A percentile compares a stretch with the other conserved stretches of the same genome.
Evolutionary conservation across 2,329 filamentous ascomycete genomes (phyloP).

Genomic region (Domatiomyces globalis): DNA sequence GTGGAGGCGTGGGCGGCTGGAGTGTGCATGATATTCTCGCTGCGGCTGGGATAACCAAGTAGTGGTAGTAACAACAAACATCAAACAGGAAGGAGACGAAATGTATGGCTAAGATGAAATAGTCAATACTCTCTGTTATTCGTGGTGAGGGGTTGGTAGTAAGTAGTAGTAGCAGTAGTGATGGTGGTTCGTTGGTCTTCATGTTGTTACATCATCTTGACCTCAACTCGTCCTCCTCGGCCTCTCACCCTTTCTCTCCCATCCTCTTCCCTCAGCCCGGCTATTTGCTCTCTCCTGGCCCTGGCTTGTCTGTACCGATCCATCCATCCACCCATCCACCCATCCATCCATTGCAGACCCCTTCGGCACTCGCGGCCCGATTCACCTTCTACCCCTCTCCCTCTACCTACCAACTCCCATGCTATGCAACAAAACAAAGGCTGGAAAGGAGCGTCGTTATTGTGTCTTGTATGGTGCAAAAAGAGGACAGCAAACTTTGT

Average conservation of each 20-base stretch:
- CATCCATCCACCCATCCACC: not conserved
- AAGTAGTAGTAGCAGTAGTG: not conserved
- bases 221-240: not conserved
- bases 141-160: not conserved
- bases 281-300: not conserved
- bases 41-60: slow-evolving; percentile 13
- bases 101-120: not conserved
- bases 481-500: not conserved
- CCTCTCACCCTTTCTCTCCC: not conserved
- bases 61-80: not conserved
- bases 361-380: not conserved
- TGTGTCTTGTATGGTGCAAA: not conserved
- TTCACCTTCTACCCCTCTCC: not conserved
- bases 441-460: not conserved
- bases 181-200: not conserved
- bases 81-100: too few species aligned
- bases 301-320: not conserved
- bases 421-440: not conserved
- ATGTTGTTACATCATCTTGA: not conserved
- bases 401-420: not conserved
- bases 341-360: not conserved
- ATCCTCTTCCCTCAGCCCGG: not conserved
- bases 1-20: slow-evolving; percentile 43
- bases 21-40: slow-evolving; percentile 53
- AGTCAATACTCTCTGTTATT: not conserved